Evolutionary conservation across 2,329 filamentous ascomycete genomes (phyloP), one percentile per base, ranked within the genome.

Genomic region (Epichloe aotearoae): DNA sequence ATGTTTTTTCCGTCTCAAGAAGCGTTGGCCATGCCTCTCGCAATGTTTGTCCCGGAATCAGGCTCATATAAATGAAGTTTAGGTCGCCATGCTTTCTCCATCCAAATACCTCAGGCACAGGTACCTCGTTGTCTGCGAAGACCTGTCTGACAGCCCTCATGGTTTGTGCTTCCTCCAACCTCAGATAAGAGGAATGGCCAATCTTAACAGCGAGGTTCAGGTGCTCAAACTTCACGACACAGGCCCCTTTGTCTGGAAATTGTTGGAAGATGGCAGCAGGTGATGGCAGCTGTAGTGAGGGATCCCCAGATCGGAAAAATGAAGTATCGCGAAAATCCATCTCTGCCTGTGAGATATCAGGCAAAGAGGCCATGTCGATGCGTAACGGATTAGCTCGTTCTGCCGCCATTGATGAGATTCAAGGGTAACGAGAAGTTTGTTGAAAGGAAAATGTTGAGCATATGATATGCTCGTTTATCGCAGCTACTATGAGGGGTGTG

Each of bases 41-140:
- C 53, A 62, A 44, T 26, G 51, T 58, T 33, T 50, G 4, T 2
- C 57, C 58, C 0, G 14, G 49, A 33, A 60, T 43, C 5, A 58
- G 54, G 39, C 55, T 56, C 55, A 58, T 60, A 10, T 30, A 57
- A 57, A 61, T 54, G 41, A 59, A 59, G 10, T 26, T 47, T 17
- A 3, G 37, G 14, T n/a, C 5, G 15, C 37, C 5, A 39, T 39
- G 3, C 37, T 39, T n/a, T 39, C 37, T 39, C 37, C 15, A 39
- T 39, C 15, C 15, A 39, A 39, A 39, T n/a, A 39, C 15, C 14
- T 39, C 15, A 39, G 37, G 37, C 5, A 39, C 15, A 39, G 15
- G 37, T 1, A 39, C 14, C 37, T 39, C 15, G 17, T 17, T 39
- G 5, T 39, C 17, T 17, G 37, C 37, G 8, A 39, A 39, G 4